These are phyloP conservation scores for Lentinula raphanica DNA, from an alignment of 768 basidiomycete genomes.

Conservation along the genomic window DNA sequence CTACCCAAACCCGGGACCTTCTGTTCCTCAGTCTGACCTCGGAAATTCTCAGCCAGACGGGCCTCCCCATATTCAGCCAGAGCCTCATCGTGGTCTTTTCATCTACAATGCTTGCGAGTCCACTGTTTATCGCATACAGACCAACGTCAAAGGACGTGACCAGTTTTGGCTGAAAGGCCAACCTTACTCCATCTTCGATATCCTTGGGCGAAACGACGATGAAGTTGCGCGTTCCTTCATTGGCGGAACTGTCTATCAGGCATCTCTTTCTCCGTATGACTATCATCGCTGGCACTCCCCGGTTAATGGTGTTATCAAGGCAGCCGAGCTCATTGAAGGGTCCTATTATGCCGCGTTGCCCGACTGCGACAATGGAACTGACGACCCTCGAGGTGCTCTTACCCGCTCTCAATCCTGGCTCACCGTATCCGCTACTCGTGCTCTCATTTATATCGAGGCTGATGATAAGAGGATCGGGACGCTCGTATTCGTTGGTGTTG, in stretches of 20 bases:
- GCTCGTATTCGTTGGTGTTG: conserved; percentile 35
- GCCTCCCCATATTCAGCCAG: conserved; percentile 23
- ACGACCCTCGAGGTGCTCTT: conserved; percentile 4
- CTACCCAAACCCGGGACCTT: too few species aligned
- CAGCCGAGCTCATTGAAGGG: conserved; percentile 33
- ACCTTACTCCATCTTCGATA: conserved; percentile 42
- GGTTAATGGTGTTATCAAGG: conserved; percentile 28
- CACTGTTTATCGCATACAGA: conserved; percentile 28
- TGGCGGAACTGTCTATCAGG: conserved; percentile 40
- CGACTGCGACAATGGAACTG: conserved; percentile 12
- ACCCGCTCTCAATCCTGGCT: conserved; percentile 18
- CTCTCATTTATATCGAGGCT: conserved; percentile 27
- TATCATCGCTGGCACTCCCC: conserved; percentile 54
- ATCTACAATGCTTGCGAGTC: conserved; percentile 43
- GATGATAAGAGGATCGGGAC: conserved; percentile 34
- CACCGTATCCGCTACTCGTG: conserved; percentile 32
- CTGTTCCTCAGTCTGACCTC: too few species aligned
- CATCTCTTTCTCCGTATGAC: conserved; percentile 38
- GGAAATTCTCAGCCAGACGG: too few species aligned
- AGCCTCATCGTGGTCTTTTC: conserved; percentile 16
- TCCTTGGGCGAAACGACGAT: conserved; percentile 30
- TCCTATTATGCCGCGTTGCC: conserved; percentile 33
- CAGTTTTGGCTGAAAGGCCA: conserved; percentile 48
- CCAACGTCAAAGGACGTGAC: conserved; percentile 30
- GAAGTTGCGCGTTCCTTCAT: conserved; percentile 29